These are phyloP conservation scores for Colletotrichum liaoningense DNA, from an alignment of 2,329 filamentous ascomycete genomes.

Conservation along the genomic window DNA sequence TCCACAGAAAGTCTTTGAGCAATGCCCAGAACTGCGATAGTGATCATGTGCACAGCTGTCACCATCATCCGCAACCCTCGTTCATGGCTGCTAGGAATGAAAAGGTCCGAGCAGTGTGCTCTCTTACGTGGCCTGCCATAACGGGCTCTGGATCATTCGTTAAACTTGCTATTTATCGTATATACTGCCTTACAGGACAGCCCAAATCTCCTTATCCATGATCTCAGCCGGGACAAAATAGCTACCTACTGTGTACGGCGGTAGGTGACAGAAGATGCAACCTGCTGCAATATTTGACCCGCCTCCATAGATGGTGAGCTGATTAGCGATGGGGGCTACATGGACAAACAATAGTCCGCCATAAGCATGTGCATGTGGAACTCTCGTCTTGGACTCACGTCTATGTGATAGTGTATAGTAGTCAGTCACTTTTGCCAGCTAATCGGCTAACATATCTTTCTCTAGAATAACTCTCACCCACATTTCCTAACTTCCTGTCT, in stretches of 20 bases:
- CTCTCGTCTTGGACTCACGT: not conserved
- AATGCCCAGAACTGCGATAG: not conserved
- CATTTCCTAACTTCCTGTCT: not conserved
- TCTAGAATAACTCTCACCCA: not conserved
- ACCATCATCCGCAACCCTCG: not conserved
- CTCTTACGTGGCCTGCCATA: no score
- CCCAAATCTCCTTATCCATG: not conserved
- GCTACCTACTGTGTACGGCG: no score
- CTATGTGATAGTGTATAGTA: not conserved
- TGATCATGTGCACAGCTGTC: not conserved
- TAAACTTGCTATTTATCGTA: not conserved
- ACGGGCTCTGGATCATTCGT: not conserved
- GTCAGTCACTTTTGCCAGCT: not conserved
- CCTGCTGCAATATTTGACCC: not conserved
- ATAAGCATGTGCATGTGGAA: not conserved
- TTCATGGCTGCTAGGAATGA: no score
- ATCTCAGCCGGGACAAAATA: not conserved
- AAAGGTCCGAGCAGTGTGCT: not conserved
- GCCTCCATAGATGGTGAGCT: not conserved
- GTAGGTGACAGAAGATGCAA: not conserved
- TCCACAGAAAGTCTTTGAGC: not conserved
- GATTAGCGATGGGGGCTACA: not conserved
- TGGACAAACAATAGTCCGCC: not conserved
- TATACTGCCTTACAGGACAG: not conserved
- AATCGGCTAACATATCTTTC: not conserved